These are phyloP conservation scores for Dacryopinax primogenitus DNA, from an alignment of 768 basidiomycete species.

Conservation along the genomic window DNA sequence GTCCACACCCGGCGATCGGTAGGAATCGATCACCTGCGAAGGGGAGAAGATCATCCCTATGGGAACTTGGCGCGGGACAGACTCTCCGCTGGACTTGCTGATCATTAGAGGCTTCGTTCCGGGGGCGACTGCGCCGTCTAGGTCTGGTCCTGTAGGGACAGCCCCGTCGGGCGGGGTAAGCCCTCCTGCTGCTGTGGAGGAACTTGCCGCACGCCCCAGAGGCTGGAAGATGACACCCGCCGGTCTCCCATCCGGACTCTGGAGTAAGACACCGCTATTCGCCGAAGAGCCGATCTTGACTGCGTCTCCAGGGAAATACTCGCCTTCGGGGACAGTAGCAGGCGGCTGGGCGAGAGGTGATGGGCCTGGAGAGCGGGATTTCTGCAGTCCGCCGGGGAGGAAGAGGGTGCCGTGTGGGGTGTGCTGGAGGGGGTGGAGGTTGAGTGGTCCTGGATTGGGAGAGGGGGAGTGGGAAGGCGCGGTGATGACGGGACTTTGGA, in stretches of 20 bases:
- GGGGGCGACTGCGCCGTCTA: background rate
- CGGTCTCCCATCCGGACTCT: conserved; percentile 84
- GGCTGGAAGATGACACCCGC: conserved; percentile 96
- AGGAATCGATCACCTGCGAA: background rate
- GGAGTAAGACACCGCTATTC: conserved; percentile 63
- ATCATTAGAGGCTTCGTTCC: conserved; percentile 3
- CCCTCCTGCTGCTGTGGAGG: background rate
- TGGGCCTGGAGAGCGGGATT: background rate
- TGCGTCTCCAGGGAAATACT: conserved; percentile 54
- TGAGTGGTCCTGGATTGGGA: conserved; percentile 12
- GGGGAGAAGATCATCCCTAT: conserved; percentile 8
- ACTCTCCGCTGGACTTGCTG: background rate
- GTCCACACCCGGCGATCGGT: background rate
- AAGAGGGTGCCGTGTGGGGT: background rate
- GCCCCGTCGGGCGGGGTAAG: background rate
- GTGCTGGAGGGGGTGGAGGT: conserved; percentile 12
- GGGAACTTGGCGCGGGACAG: background rate
- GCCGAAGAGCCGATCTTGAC: conserved; percentile 32
- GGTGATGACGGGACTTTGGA: background rate
- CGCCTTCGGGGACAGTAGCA: conserved; percentile 21
- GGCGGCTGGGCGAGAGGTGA: background rate
- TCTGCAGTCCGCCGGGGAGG: conserved; percentile 1
- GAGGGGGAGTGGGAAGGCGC: background rate
- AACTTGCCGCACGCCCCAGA: conserved; percentile 15
- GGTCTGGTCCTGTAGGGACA: background rate